Evolutionary conservation across 768 basidiomycete genomes (phyloP).

Genomic region (Amanita jacksonii): DNA sequence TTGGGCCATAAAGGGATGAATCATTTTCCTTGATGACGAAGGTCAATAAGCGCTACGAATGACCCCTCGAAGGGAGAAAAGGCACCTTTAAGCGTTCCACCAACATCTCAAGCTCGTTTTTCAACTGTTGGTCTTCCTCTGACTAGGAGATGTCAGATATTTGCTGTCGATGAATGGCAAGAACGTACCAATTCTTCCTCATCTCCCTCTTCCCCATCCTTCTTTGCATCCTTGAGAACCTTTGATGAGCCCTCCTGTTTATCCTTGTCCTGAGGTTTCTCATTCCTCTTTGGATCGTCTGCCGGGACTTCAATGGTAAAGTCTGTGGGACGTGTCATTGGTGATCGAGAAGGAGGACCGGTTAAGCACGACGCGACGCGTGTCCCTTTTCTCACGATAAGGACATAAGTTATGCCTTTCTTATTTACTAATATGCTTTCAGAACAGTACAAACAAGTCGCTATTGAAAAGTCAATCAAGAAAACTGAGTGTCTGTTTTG

Average conservation of each 20-base stretch:
- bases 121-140: conserved; percentile 91
- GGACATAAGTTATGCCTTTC: neutral
- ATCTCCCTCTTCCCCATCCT: conserved; percentile 46
- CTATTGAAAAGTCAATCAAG: neutral
- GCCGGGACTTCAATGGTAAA: conserved; percentile 56
- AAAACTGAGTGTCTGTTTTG: too few species aligned
- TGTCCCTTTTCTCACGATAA: conserved; percentile 27
- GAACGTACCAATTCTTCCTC: conserved; percentile 72
- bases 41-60: conserved; percentile 1
- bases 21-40: conserved; percentile 66
- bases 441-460: conserved; percentile 8
- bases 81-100: conserved; percentile 85
- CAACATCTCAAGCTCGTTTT: conserved; percentile 93
- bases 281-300: conserved; percentile 70
- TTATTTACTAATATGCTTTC: neutral
- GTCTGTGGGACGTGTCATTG: conserved; percentile 52
- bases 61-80: conserved; percentile 3
- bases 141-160: conserved; percentile 40
- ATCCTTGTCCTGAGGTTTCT: conserved; percentile 36
- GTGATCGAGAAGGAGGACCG: conserved; percentile 9
- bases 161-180: neutral
- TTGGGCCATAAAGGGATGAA: conserved; percentile 74
- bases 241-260: conserved; percentile 52
- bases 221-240: conserved; percentile 38
- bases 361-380: conserved; percentile 49